Conservation (phyloP, 208 protist genomes). For the Trichomonas gallinae region DNA sequence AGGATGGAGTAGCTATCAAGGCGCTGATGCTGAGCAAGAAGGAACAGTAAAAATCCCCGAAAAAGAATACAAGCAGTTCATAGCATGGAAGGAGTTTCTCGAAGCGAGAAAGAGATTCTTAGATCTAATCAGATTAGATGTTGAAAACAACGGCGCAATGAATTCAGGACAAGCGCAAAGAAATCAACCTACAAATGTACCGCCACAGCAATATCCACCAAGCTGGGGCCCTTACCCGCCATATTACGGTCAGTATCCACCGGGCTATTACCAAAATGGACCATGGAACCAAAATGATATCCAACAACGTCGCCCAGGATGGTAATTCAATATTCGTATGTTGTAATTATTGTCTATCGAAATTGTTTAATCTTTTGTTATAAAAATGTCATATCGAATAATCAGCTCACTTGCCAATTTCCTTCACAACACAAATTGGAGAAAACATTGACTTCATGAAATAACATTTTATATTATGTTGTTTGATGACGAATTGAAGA, state of each 20-base stretch:
- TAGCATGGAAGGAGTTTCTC: neutral
- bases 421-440: too few species aligned
- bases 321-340: neutral
- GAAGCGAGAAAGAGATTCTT: neutral
- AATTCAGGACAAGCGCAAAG: neutral
- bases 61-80: neutral
- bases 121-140: neutral
- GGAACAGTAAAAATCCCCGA: neutral
- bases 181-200: neutral
- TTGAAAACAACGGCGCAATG: neutral
- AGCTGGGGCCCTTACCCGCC: neutral
- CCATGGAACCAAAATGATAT: neutral
- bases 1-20: neutral
- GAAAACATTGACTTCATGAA: too few species aligned
- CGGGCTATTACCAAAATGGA: neutral
- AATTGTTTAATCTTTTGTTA: too few species aligned
- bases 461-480: too few species aligned
- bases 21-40: neutral
- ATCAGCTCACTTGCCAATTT: too few species aligned
- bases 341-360: too few species aligned
- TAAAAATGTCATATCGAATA: too few species aligned
- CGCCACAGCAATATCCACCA: neutral
- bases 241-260: neutral
- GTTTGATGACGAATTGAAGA: too few species aligned
- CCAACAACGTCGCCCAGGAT: neutral